Conservation (phyloP, 2,329 filamentous ascomycete genomes). For the Alternaria triticina region DNA sequence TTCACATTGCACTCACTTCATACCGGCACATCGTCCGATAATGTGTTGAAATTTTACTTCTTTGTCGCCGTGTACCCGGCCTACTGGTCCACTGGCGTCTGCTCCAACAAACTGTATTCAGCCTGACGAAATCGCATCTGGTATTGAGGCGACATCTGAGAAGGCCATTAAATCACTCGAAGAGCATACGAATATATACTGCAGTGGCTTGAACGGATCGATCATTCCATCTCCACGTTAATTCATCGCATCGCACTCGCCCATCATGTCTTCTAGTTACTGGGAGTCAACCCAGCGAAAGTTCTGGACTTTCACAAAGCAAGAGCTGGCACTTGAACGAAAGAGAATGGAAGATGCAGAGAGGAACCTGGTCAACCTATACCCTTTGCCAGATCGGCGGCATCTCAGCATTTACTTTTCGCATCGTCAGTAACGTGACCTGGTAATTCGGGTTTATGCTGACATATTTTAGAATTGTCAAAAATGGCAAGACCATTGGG, state of each 20-base stretch:
- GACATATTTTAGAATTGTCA: slow-evolving; percentile 64
- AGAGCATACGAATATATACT: neutral
- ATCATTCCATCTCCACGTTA: neutral
- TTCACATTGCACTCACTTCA: neutral
- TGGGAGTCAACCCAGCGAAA: slow-evolving; percentile 93
- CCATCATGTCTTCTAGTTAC: slow-evolving; percentile 87
- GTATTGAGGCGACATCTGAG: neutral
- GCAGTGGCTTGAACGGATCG: neutral
- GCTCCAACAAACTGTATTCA: neutral
- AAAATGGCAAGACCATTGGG: slow-evolving; percentile 84
- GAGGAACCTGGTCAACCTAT: slow-evolving; percentile 74
- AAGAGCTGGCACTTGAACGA: slow-evolving; percentile 77
- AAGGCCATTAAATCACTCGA: neutral
- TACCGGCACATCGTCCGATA: neutral
- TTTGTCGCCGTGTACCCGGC: neutral
- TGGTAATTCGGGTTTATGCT: neutral
- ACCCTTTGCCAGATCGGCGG: slow-evolving; percentile 79
- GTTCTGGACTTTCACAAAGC: slow-evolving; percentile 88
- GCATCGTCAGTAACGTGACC: slow-evolving; percentile 67
- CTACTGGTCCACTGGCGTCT: neutral
- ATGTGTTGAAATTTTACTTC: neutral
- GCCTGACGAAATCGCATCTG: neutral
- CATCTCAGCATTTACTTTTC: slow-evolving; percentile 92
- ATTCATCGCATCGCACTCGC: neutral
- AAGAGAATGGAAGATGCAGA: slow-evolving; percentile 80